Evolutionary conservation across 106 monocot species (phyloP).

Genomic region (Hemerocallis citrina): DNA sequence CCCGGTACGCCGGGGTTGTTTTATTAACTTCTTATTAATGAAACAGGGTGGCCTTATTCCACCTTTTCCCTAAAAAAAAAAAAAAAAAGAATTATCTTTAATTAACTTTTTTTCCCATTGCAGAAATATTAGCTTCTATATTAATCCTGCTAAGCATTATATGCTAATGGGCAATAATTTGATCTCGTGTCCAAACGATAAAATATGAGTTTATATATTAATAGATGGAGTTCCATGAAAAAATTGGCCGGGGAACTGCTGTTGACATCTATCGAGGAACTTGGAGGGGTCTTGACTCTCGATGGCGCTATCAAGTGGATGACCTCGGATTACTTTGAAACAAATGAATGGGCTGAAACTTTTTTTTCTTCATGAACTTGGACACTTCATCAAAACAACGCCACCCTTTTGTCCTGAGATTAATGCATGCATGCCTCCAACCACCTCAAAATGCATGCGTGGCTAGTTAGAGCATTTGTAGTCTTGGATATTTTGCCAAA

Average conservation of each 20-base stretch:
- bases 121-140: too few species aligned
- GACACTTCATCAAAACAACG: slow-evolving; percentile 23
- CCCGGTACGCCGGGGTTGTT: too few species aligned
- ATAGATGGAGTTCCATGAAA: slow-evolving; percentile 26
- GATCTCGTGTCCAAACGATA: too few species aligned
- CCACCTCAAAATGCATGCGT: slow-evolving; percentile 18
- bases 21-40: too few species aligned
- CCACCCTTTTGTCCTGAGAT: slow-evolving; percentile 20
- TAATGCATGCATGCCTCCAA: slow-evolving; percentile 20
- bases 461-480: slow-evolving; percentile 27
- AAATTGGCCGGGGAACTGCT: slow-evolving; percentile 26
- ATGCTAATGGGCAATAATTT: too few species aligned
- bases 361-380: slow-evolving; percentile 31
- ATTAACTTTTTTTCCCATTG: too few species aligned
- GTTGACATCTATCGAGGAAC: slow-evolving; percentile 23
- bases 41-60: too few species aligned
- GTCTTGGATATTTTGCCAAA: too few species aligned
- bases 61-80: too few species aligned
- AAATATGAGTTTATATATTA: too few species aligned
- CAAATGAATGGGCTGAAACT: slow-evolving; percentile 1
- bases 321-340: slow-evolving; percentile 3
- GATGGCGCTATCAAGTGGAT: slow-evolving; percentile 33
- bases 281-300: slow-evolving; percentile 25
- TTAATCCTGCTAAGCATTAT: too few species aligned
- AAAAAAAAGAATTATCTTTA: too few species aligned